phyloP scores from a whole-genome alignment of 2,329 filamentous ascomycete genomes.

The Ophiostoma himal-ulmi region DNA sequence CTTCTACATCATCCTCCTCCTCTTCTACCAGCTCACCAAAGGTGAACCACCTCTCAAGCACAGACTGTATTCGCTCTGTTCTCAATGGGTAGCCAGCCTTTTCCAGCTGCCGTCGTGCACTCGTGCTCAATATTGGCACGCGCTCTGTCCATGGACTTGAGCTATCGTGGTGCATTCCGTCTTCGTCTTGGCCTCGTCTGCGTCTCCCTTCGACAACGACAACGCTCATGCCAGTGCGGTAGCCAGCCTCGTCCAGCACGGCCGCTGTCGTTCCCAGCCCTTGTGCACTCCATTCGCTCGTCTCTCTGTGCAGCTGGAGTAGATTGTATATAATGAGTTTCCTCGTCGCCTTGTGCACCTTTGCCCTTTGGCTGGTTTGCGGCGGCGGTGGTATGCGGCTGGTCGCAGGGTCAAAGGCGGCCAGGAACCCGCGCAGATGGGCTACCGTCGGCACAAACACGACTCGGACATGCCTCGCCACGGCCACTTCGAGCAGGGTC shows the following conservation, averaged over 20 bases:
- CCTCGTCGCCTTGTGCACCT: not conserved
- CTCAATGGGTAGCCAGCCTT: slow-evolving; percentile 22
- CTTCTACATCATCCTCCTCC: not conserved
- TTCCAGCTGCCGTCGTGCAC: slow-evolving; percentile 23
- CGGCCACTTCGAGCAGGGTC: slow-evolving; percentile 63
- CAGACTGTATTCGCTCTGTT: slow-evolving; percentile 39
- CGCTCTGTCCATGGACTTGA: slow-evolving; percentile 32
- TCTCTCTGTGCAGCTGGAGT: slow-evolving; percentile 58
- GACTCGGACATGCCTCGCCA: slow-evolving; percentile 62
- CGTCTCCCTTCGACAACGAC: slow-evolving; percentile 42
- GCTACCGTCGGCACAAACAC: slow-evolving; percentile 70
- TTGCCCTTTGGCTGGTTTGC: not conserved
- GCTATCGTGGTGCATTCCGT: not conserved
- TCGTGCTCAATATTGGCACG: slow-evolving; percentile 41
- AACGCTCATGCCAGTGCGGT: slow-evolving; percentile 39
- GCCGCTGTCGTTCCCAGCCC: slow-evolving; percentile 61
- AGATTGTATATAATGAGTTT: slow-evolving; percentile 59
- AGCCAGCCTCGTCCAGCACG: slow-evolving; percentile 55
- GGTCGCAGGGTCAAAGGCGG: slow-evolving; percentile 44
- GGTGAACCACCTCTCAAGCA: slow-evolving; percentile 62
- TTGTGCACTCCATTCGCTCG: slow-evolving; percentile 70
- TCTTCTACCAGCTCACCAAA: slow-evolving; percentile 33
- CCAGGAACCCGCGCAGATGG: slow-evolving; percentile 70
- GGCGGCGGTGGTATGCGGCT: slow-evolving; percentile 38
- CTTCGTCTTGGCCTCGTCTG: slow-evolving; percentile 26